phyloP scores from a whole-genome alignment of 2,329 filamentous ascomycete species.

The Leptosphaerulina australis region DNA sequence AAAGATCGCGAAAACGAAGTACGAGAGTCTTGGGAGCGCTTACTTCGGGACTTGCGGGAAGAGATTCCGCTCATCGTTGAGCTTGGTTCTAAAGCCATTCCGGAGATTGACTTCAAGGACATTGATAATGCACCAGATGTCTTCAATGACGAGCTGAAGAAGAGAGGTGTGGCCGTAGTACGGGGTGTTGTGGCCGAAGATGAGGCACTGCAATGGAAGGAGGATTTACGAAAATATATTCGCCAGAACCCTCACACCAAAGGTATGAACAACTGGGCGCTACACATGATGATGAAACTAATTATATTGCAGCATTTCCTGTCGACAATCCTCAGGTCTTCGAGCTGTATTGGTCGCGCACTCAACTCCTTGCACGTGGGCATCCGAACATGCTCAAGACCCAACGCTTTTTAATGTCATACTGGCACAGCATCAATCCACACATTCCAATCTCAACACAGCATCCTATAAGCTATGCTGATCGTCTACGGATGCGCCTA shows the following conservation, averaged over 20 bases:
- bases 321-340: conserved; percentile 57
- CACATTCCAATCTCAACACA: conserved; percentile 51
- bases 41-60: conserved; percentile 51
- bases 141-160: conserved; percentile 64
- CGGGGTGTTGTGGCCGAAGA: conserved; percentile 53
- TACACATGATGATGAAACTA: not conserved
- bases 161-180: conserved; percentile 60
- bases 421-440: conserved; percentile 56
- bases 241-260: conserved; percentile 54
- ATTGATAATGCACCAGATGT: conserved; percentile 57
- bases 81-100: conserved; percentile 52
- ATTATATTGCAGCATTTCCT: conserved; percentile 51
- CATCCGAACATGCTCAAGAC: conserved; percentile 56
- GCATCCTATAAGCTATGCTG: conserved; percentile 57
- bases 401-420: conserved; percentile 56
- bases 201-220: conserved; percentile 54
- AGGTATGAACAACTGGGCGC: conserved; percentile 35
- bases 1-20: conserved; percentile 56
- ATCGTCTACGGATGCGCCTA: conserved; percentile 60
- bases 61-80: conserved; percentile 54
- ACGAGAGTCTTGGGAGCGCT: conserved; percentile 54
- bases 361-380: conserved; percentile 55
- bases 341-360: conserved; percentile 58
- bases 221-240: conserved; percentile 53
- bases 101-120: conserved; percentile 56